Percentiles rank a stretch among this genome's conserved stretches.
Conservation (phyloP, 176 grass and related monocot genomes). For the Hsuehochloa calcarea region DNA sequence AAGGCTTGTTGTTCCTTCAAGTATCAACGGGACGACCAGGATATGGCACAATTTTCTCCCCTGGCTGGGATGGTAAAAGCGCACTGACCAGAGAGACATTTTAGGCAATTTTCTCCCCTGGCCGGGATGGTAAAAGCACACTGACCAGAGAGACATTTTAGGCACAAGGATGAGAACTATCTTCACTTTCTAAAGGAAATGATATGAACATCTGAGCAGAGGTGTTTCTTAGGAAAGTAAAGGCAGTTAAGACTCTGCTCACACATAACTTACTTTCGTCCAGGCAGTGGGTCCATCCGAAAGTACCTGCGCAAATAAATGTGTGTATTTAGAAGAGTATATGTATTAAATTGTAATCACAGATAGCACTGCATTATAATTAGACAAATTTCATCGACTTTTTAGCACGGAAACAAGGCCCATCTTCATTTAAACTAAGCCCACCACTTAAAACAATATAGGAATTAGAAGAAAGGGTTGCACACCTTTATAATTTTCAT, state of each 20-base stretch:
- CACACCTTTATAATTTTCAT: background rate
- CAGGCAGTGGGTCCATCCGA: constrained; percentile 90
- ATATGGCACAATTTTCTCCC: constrained; percentile 77
- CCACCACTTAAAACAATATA: background rate
- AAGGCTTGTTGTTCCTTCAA: constrained; percentile 92
- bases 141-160: constrained; percentile 54
- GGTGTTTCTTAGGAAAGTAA: too few species aligned
- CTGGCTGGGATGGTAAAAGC: constrained; percentile 74
- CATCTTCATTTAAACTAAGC: too few species aligned
- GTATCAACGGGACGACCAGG: constrained; percentile 93
- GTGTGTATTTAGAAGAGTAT: constrained; percentile 15
- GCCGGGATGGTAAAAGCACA: constrained; percentile 75
- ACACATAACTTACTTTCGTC: constrained; percentile 86
- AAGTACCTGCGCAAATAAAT: constrained; percentile 73
- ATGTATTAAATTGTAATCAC: background rate
- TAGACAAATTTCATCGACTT: too few species aligned
- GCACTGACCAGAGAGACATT: constrained; percentile 66
- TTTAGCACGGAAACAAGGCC: too few species aligned
- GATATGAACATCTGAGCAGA: too few species aligned
- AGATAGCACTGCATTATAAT: too few species aligned
- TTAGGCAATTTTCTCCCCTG: constrained; percentile 52
- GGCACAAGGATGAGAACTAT: constrained; percentile 13
- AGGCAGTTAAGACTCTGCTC: too few species aligned
- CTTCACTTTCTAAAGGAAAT: background rate
- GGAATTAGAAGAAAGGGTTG: background rate